phyloP scores from a whole-genome alignment of 306 rosid species.

The Glycine latifolia region DNA sequence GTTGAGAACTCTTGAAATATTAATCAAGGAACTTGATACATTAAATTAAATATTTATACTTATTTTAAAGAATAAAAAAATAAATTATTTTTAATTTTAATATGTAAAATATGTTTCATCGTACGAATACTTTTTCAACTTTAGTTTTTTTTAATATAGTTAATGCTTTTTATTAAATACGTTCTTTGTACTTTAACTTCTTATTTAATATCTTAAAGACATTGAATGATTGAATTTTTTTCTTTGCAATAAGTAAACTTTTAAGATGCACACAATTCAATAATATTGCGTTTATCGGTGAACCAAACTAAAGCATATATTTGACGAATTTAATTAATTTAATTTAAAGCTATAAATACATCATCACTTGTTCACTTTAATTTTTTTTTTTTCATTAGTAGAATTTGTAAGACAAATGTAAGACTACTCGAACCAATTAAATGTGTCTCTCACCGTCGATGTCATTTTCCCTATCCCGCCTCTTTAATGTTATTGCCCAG shows the following conservation, averaged over 20 bases:
- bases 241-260: background rate
- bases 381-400: background rate
- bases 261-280: background rate
- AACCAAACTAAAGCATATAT: background rate
- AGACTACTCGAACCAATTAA: background rate
- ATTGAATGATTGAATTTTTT: background rate
- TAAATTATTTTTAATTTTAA: no score
- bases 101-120: no score
- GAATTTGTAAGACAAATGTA: background rate
- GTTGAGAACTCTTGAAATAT: no score
- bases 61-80: no score
- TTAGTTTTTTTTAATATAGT: background rate
- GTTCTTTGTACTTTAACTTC: background rate
- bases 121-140: no score
- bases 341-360: background rate
- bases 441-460: background rate
- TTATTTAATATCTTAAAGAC: background rate
- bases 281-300: background rate
- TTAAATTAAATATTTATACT: no score
- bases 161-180: background rate
- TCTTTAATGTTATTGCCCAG: background rate
- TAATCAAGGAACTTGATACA: no score
- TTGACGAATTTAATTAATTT: background rate
- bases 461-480: background rate
- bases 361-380: background rate